A percentile compares a stretch with the other conserved stretches of the same genome.
These are phyloP conservation scores for Monilinia aucupariae DNA, from an alignment of 2,329 filamentous ascomycete genomes.

Conservation along the genomic window DNA sequence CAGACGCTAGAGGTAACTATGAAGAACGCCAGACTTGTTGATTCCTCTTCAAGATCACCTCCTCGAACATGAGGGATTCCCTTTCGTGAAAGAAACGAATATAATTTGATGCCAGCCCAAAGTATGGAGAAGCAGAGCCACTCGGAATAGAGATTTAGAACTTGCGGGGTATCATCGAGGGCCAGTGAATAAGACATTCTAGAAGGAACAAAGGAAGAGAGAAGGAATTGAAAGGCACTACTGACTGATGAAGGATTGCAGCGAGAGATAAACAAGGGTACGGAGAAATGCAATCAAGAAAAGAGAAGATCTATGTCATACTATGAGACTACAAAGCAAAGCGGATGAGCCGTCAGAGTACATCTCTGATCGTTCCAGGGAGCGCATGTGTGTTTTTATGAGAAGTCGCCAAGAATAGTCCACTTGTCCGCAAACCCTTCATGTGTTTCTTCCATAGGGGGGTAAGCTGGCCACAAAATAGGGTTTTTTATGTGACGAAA, in stretches of 20 bases:
- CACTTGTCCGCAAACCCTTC: slow-evolving; percentile 1
- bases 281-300: neutral
- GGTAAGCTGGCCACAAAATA: neutral
- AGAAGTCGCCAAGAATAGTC: slow-evolving; percentile 13
- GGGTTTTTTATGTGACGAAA: neutral
- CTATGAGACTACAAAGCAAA: neutral
- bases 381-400: slow-evolving; percentile 6
- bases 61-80: neutral
- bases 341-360: neutral
- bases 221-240: neutral
- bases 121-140: slow-evolving; percentile 12
- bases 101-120: slow-evolving; percentile 15
- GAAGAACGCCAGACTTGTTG: slow-evolving; percentile 15
- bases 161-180: slow-evolving; percentile 3
- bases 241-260: neutral
- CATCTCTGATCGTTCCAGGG: neutral
- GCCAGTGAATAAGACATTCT: slow-evolving; percentile 10
- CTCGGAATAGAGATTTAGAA: slow-evolving; percentile 9
- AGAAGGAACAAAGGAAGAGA: neutral
- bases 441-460: slow-evolving; percentile 9
- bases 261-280: slow-evolving; percentile 4
- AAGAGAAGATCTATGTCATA: neutral
- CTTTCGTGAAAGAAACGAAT: slow-evolving; percentile 6
- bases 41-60: neutral
- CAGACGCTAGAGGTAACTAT: slow-evolving; percentile 13